A percentile compares a stretch with the other conserved stretches of the same genome.
phyloP scores from a whole-genome alignment of 169 alveolate genomes.

The Plasmodium ovale region DNA sequence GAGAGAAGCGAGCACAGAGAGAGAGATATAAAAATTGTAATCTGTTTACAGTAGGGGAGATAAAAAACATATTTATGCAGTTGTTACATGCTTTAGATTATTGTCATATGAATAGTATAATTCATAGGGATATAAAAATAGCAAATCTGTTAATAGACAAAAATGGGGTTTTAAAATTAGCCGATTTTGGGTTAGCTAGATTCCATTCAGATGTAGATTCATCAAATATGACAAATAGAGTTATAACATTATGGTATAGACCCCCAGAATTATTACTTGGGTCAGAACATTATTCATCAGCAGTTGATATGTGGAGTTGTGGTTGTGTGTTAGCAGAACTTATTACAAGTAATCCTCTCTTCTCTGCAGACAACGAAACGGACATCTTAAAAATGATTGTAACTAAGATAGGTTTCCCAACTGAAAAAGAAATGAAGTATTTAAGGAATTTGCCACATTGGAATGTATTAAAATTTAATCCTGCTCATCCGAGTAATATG shows the following conservation, averaged over 20 bases:
- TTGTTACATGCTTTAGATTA: slow-evolving; percentile 89
- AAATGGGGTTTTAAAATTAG: slow-evolving; percentile 95
- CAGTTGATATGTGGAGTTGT: slow-evolving; percentile 97
- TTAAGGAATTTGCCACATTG: slow-evolving; percentile 81
- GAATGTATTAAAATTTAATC: slow-evolving; percentile 79
- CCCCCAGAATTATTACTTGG: slow-evolving; percentile 98
- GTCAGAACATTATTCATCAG: slow-evolving; percentile 88
- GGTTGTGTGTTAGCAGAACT: slow-evolving; percentile 96
- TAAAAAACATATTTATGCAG: slow-evolving; percentile 88
- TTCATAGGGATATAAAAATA: slow-evolving; percentile 93
- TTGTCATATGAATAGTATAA: slow-evolving; percentile 90
- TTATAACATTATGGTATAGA: slow-evolving; percentile 97
- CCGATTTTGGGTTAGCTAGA: slow-evolving; percentile 97
- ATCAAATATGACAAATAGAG: slow-evolving; percentile 93
- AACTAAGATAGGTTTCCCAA: slow-evolving; percentile 82
- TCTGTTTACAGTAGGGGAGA: slow-evolving; percentile 87
- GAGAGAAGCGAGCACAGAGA: slow-evolving; percentile 75
- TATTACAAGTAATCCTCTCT: slow-evolving; percentile 90
- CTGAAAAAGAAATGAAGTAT: slow-evolving; percentile 77
- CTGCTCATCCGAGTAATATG: slow-evolving; percentile 81
- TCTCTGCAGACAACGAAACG: slow-evolving; percentile 92
- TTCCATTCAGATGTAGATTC: slow-evolving; percentile 79
- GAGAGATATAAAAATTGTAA: slow-evolving; percentile 78
- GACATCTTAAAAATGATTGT: slow-evolving; percentile 87
- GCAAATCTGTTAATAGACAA: slow-evolving; percentile 93